Evolutionary conservation across 1,284 basidiomycete genomes (phyloP).

Genomic region (Cutaneotrichosporon cutaneum): DNA sequence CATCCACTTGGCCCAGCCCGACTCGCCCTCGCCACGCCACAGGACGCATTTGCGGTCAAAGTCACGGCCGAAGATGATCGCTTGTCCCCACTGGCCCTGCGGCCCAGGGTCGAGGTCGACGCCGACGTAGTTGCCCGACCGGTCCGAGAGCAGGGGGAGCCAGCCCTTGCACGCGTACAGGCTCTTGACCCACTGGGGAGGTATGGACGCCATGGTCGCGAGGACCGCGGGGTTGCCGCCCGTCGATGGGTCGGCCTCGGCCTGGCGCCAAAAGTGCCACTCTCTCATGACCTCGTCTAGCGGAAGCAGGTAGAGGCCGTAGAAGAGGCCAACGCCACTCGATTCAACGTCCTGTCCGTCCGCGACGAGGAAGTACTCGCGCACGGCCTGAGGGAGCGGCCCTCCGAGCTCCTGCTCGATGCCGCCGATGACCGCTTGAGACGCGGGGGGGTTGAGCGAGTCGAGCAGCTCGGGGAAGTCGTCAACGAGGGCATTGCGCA

Average conservation of each 20-base stretch:
- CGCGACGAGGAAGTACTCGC: conserved; percentile 76
- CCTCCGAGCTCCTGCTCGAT: conserved; percentile 80
- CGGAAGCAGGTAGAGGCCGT: conserved; percentile 76
- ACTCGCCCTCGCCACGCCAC: conserved; percentile 82
- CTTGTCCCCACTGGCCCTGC: conserved; percentile 77
- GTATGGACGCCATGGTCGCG: conserved; percentile 82
- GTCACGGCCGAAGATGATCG: conserved; percentile 95
- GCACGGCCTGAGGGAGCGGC: conserved; percentile 70
- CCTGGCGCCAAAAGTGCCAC: conserved; percentile 89
- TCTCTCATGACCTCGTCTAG: conserved; percentile 87
- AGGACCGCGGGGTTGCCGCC: conserved; percentile 70
- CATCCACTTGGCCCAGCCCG: conserved; percentile 94
- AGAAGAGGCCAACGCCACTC: conserved; percentile 66
- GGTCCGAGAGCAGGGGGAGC: conserved; percentile 92
- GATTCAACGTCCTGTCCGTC: conserved; percentile 89
- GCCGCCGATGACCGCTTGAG: conserved; percentile 68
- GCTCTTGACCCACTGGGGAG: conserved; percentile 82
- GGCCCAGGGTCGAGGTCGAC: conserved; percentile 87
- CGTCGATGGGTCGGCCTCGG: conserved; percentile 72
- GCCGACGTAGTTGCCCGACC: conserved; percentile 93
- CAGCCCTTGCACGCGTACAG: conserved; percentile 93
- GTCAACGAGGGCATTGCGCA: conserved; percentile 69
- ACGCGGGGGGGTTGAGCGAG: conserved; percentile 81
- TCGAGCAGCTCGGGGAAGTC: conserved; percentile 88
- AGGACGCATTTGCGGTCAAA: conserved; percentile 97